Evolutionary conservation across 148 eudicot genomes (phyloP).

Genomic region (Suaeda aralocaspica): DNA sequence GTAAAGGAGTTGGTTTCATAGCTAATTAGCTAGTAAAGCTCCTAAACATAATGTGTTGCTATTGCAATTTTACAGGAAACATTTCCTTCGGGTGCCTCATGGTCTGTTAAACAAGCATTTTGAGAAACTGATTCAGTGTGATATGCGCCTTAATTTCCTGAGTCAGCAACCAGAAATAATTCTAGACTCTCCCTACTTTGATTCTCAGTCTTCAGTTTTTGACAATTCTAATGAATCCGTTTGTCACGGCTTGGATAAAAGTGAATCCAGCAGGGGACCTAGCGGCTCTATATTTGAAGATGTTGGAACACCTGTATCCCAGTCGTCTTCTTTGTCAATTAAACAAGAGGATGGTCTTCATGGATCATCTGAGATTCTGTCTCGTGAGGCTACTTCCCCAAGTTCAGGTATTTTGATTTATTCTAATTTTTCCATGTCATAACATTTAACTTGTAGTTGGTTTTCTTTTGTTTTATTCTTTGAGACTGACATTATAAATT

Average conservation of each 20-base stretch:
- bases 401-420: constrained; percentile 55
- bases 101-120: constrained; percentile 80
- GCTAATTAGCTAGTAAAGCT: neutral
- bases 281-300: constrained; percentile 36
- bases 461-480: neutral
- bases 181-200: constrained; percentile 64
- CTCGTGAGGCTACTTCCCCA: constrained; percentile 58
- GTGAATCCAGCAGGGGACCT: constrained; percentile 28
- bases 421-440: neutral
- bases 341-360: constrained; percentile 40
- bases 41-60: neutral
- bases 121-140: constrained; percentile 85
- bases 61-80: constrained; percentile 49
- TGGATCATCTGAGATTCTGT: constrained; percentile 30
- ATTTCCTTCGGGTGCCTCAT: constrained; percentile 53
- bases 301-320: constrained; percentile 35
- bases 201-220: constrained; percentile 33
- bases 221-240: constrained; percentile 31
- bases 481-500: too few relatives aligned
- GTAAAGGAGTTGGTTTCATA: neutral
- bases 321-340: constrained; percentile 33
- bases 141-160: constrained; percentile 59
- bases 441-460: neutral
- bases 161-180: constrained; percentile 56
- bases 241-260: constrained; percentile 28